Percentiles rank a stretch among this genome's conserved stretches.
Evolutionary conservation across 768 basidiomycete genomes (phyloP).

Genomic region (Tephrocybe sp.): DNA sequence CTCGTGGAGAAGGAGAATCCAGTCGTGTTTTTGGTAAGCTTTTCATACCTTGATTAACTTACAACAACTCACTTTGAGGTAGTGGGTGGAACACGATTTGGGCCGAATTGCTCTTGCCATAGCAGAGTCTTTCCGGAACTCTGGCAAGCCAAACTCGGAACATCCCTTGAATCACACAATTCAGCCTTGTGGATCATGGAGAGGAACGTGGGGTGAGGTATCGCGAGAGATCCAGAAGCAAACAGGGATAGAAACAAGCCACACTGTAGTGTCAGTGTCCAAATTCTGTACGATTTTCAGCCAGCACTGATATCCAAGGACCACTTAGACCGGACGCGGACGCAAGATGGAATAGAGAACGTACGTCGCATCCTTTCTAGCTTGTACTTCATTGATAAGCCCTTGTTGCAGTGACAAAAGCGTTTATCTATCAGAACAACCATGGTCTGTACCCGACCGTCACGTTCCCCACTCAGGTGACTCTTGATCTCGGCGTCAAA

Average conservation of each 20-base stretch:
- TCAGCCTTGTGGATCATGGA: slow-evolving; percentile 15
- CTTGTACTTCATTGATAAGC: background rate
- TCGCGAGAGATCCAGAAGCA: slow-evolving; percentile 16
- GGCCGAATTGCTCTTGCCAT: slow-evolving; percentile 5
- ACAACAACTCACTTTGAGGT: background rate
- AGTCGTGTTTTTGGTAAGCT: slow-evolving; percentile 12
- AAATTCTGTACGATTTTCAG: background rate
- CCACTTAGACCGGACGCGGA: slow-evolving; percentile 9
- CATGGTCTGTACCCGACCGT: slow-evolving; percentile 11
- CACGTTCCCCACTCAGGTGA: slow-evolving; percentile 4
- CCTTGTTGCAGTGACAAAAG: slow-evolving; percentile 9
- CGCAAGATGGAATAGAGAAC: slow-evolving; percentile 10
- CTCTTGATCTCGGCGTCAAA: slow-evolving; percentile 10
- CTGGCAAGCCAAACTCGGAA: background rate
- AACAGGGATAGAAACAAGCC: slow-evolving; percentile 12
- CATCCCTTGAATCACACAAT: slow-evolving; percentile 10
- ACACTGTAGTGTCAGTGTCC: slow-evolving; percentile 10
- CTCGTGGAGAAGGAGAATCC: slow-evolving; percentile 12
- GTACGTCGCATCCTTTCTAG: slow-evolving; percentile 1
- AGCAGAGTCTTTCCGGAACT: slow-evolving; percentile 8
- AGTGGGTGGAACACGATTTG: slow-evolving; percentile 13
- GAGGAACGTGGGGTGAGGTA: slow-evolving; percentile 13
- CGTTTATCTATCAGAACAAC: slow-evolving; percentile 14
- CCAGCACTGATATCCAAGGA: background rate
- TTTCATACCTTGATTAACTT: background rate